Conservation (phyloP, 805 yeast genomes). For the Zygosaccharomyces rouxii region DNA sequence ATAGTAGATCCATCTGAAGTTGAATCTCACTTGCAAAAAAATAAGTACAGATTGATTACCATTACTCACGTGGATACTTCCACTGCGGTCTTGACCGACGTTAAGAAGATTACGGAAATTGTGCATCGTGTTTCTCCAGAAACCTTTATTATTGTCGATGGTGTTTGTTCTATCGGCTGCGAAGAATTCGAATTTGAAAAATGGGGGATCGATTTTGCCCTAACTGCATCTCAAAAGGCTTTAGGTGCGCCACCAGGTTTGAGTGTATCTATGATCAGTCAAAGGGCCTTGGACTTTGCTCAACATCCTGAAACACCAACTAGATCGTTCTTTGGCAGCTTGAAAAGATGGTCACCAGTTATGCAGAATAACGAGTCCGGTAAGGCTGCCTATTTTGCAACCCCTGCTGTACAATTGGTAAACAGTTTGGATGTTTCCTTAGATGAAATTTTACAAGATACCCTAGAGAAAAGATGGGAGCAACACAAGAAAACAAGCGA, state of each 20-base stretch:
- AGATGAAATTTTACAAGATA: conserved; percentile 56
- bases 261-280: conserved; percentile 69
- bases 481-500: conserved; percentile 60
- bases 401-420: conserved; percentile 87
- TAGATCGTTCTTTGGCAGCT: conserved; percentile 48
- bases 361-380: conserved; percentile 83
- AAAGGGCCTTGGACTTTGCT: conserved; percentile 66
- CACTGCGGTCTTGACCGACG: conserved; percentile 82
- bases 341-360: conserved; percentile 83
- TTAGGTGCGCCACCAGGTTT: conserved; percentile 93
- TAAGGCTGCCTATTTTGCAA: conserved; percentile 77
- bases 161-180: conserved; percentile 91
- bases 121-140: conserved; percentile 69
- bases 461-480: conserved; percentile 55
- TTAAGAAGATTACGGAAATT: conserved; percentile 55
- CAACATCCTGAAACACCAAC: conserved; percentile 36
- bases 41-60: conserved; percentile 64
- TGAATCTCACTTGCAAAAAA: conserved; percentile 48
- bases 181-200: conserved; percentile 79
- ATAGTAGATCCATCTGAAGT: conserved; percentile 54
- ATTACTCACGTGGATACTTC: conserved; percentile 96
- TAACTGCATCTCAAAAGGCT: conserved; percentile 95
- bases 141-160: conserved; percentile 82
- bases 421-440: conserved; percentile 77
- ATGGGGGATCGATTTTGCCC: conserved; percentile 85